phyloP scores from a whole-genome alignment of 441 rosid species.

The Syzygium syzygioides region DNA sequence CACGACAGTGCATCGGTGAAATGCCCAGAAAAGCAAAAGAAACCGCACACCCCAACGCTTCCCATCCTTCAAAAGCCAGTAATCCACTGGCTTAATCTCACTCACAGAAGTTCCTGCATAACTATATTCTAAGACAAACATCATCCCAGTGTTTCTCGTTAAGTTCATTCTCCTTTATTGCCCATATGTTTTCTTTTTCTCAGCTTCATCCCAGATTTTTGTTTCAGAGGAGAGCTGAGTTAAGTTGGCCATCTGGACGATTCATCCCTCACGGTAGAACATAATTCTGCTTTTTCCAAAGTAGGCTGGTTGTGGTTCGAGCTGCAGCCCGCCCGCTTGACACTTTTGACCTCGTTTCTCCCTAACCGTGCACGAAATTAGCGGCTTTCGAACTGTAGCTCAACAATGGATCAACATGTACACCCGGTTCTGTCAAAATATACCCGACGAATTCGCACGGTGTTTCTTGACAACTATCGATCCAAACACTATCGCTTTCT shows the following conservation, averaged over 20 bases:
- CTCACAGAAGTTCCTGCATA: not conserved
- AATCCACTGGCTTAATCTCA: not conserved
- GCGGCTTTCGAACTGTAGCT: not conserved
- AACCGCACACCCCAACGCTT: not conserved
- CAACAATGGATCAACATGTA: not conserved
- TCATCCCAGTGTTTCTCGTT: not conserved
- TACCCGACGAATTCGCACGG: not conserved
- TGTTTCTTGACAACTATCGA: not conserved
- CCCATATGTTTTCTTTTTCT: not conserved
- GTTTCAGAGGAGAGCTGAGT: not conserved
- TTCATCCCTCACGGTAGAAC: not conserved
- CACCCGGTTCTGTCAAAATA: fast-evolving
- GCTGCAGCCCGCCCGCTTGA: not conserved
- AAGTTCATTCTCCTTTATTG: not conserved
- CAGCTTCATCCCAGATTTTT: not conserved
- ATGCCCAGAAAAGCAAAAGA: not conserved
- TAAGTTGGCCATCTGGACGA: not conserved
- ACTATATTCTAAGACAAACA: not conserved
- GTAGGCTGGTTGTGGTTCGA: fast-evolving
- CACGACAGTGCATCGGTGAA: not conserved
- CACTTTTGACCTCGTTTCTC: not conserved
- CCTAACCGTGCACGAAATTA: not conserved
- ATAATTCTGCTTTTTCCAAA: not conserved
- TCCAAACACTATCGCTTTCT: not conserved
- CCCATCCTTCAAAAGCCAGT: not conserved